Evolutionary conservation across 768 basidiomycete genomes (phyloP).

Genomic region (Amanita phalloides): DNA sequence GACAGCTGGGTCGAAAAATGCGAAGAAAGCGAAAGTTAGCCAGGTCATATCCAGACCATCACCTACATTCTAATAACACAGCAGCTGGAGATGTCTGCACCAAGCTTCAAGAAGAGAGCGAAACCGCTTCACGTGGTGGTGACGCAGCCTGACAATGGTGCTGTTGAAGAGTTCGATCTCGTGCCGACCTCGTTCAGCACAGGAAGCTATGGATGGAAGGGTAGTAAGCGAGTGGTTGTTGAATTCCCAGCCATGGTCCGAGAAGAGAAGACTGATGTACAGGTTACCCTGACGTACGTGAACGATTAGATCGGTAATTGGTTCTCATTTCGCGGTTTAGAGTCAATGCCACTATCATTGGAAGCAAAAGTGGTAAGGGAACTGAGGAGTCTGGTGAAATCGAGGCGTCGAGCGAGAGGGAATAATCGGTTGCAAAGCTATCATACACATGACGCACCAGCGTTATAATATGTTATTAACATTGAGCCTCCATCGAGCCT

Average conservation of each 20-base stretch:
- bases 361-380: slow-evolving; percentile 45
- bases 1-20: slow-evolving; percentile 24
- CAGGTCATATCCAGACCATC: not conserved
- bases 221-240: slow-evolving; percentile 52
- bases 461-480: not conserved
- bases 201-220: slow-evolving; percentile 84
- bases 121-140: slow-evolving; percentile 46
- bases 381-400: not conserved
- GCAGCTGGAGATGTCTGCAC: slow-evolving; percentile 35
- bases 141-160: slow-evolving; percentile 26
- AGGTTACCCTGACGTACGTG: slow-evolving; percentile 65
- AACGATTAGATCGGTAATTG: not conserved
- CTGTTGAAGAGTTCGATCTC: slow-evolving; percentile 43
- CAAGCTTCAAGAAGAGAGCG: slow-evolving; percentile 54
- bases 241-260: slow-evolving; percentile 42
- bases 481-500: slow-evolving; percentile 34
- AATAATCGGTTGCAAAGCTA: not conserved
- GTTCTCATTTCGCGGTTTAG: slow-evolving; percentile 21
- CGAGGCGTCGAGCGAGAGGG: not conserved
- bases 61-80: slow-evolving; percentile 4
- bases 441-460: not conserved
- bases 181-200: slow-evolving; percentile 53
- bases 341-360: slow-evolving; percentile 67
- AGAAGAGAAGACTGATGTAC: slow-evolving; percentile 49
- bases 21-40: slow-evolving; percentile 38